Percentiles rank a stretch among this genome's conserved stretches.
Evolutionary conservation across 2,329 filamentous ascomycete genomes (phyloP).

Genomic region (Epichloe sibirici): DNA sequence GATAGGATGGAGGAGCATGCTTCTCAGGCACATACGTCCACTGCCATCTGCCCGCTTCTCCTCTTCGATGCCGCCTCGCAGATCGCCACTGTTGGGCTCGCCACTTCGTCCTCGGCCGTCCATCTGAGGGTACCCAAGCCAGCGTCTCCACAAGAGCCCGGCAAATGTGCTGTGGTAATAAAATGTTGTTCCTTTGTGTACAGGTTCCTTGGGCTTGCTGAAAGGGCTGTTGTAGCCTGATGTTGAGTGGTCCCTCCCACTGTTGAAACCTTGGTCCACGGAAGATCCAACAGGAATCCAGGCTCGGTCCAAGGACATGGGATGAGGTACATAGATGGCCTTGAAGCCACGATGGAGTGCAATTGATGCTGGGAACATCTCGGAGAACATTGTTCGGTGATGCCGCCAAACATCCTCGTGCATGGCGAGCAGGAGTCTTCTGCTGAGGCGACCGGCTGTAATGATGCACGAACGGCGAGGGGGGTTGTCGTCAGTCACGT

Average conservation of each 20-base stretch:
- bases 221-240: constrained; percentile 56
- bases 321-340: constrained; percentile 69
- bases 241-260: constrained; percentile 53
- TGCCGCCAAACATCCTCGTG: constrained; percentile 58
- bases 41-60: constrained; percentile 31
- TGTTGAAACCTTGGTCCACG: constrained; percentile 69
- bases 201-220: constrained; percentile 60
- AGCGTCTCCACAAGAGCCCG: constrained; percentile 64
- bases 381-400: constrained; percentile 62
- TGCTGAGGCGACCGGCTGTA: constrained; percentile 56
- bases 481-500: constrained; percentile 31
- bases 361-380: constrained; percentile 65
- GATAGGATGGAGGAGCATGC: constrained; percentile 71
- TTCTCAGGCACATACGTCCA: constrained; percentile 66
- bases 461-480: constrained; percentile 61
- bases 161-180: constrained; percentile 76
- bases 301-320: constrained; percentile 63
- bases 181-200: constrained; percentile 72
- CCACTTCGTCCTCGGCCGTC: constrained; percentile 41
- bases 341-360: constrained; percentile 68
- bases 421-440: constrained; percentile 56
- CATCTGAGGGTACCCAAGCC: constrained; percentile 51
- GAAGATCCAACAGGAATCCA: constrained; percentile 54
- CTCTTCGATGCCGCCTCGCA: constrained; percentile 39
- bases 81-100: constrained; percentile 31